These are phyloP conservation scores for Fusarium xyrophilum DNA, from an alignment of 2,329 filamentous ascomycete genomes.

Conservation along the genomic window DNA sequence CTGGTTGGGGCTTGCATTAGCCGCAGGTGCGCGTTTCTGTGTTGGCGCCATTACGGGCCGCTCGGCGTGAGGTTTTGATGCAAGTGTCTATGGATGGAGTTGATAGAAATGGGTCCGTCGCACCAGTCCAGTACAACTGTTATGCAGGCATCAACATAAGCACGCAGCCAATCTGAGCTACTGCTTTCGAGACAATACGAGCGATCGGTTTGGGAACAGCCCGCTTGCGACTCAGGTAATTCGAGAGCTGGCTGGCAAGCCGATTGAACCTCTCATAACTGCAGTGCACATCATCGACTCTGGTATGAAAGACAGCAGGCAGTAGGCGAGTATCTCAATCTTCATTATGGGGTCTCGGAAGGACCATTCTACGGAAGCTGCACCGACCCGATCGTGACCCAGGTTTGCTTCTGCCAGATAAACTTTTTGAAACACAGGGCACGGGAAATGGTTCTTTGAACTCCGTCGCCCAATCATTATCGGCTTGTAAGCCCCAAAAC, in stretches of 20 bases:
- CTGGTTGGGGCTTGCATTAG: constrained; percentile 37
- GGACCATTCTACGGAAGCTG: neutral
- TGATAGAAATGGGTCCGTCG: constrained; percentile 11
- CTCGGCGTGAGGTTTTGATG: constrained; percentile 30
- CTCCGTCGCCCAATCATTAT: neutral
- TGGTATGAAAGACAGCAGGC: neutral
- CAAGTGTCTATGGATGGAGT: constrained; percentile 32
- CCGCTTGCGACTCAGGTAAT: neutral
- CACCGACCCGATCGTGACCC: neutral
- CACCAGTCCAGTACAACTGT: constrained; percentile 15
- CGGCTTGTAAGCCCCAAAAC: neutral
- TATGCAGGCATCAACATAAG: constrained; percentile 20
- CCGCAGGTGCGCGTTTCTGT: constrained; percentile 19
- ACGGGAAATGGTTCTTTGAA: neutral
- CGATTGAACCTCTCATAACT: neutral
- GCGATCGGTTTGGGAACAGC: neutral
- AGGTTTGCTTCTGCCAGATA: neutral
- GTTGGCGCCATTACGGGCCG: constrained; percentile 28
- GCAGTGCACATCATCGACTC: neutral
- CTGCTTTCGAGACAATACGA: neutral
- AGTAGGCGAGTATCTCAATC: neutral
- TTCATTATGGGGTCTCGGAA: neutral
- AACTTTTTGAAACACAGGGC: neutral
- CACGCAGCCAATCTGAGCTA: neutral
- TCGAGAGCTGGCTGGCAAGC: neutral